Conservation (phyloP, 23 red algal genomes). For the Gracilaria caudata region DNA sequence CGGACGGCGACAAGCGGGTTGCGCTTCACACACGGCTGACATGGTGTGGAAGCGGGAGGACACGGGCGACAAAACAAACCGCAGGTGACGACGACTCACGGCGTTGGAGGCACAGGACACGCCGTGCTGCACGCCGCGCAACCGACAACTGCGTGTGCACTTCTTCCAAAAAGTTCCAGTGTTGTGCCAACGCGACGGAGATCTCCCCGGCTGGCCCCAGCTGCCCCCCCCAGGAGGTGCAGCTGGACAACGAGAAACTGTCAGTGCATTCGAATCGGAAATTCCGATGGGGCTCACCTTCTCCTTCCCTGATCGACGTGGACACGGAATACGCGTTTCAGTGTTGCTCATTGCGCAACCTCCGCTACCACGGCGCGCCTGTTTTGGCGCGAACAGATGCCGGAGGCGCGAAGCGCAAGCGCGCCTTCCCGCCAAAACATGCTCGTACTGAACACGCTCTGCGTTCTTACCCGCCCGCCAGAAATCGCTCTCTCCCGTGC, state of each 20-base stretch:
- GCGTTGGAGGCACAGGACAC: not conserved
- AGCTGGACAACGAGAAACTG: too few relatives aligned
- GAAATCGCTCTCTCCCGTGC: not conserved
- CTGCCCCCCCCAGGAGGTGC: too few relatives aligned
- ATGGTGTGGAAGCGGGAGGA: not conserved
- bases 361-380: too few relatives aligned
- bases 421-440: not conserved
- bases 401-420: not conserved
- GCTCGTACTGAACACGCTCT: not conserved
- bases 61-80: too few relatives aligned
- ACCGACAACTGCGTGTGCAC: not conserved
- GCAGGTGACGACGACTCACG: not conserved
- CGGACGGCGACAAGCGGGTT: not conserved
- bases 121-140: not conserved
- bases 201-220: too few relatives aligned
- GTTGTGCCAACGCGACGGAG: too few relatives aligned
- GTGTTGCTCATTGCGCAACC: too few relatives aligned
- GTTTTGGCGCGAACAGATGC: not conserved
- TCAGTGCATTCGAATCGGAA: too few relatives aligned
- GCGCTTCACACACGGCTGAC: not conserved
- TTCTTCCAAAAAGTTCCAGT: not conserved
- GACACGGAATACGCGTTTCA: too few relatives aligned
- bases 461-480: not conserved
- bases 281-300: too few relatives aligned
- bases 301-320: too few relatives aligned